A percentile compares a stretch with the other conserved stretches of the same genome.
Conservation (phyloP, 2,329 filamentous ascomycete genomes). For the Pezicula radicicola region DNA sequence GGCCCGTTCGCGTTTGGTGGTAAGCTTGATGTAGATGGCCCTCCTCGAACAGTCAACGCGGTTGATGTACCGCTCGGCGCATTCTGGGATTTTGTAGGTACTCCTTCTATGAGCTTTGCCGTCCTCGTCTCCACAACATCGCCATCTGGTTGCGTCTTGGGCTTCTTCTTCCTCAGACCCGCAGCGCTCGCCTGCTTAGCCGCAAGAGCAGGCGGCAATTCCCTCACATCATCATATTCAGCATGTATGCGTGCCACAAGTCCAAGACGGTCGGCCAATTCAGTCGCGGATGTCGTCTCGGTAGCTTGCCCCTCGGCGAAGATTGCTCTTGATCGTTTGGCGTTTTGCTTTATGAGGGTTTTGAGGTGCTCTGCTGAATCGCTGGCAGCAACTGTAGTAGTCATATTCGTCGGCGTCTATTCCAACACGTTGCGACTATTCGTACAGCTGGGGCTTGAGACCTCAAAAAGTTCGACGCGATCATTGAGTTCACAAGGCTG, state of each 20-base stretch:
- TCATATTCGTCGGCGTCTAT: not conserved
- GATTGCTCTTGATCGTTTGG: slow-evolving; percentile 36
- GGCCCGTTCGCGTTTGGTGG: slow-evolving; percentile 55
- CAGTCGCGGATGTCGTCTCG: slow-evolving; percentile 15
- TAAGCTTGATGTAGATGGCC: slow-evolving; percentile 32
- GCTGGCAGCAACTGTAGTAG: slow-evolving; percentile 1
- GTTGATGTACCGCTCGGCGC: slow-evolving; percentile 44
- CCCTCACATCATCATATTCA: slow-evolving; percentile 77
- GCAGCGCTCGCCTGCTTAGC: slow-evolving; percentile 71
- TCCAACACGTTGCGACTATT: not conserved
- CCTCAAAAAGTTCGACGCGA: too few species aligned
- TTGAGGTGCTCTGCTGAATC: slow-evolving; percentile 28
- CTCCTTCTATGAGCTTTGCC: slow-evolving; percentile 65
- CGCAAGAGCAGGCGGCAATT: slow-evolving; percentile 73
- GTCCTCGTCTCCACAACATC: slow-evolving; percentile 41
- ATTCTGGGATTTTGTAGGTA: slow-evolving; percentile 38
- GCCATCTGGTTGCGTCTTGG: slow-evolving; percentile 43
- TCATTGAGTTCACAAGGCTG: not conserved
- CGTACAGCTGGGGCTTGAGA: too few species aligned
- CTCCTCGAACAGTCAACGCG: slow-evolving; percentile 51
- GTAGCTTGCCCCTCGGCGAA: slow-evolving; percentile 29
- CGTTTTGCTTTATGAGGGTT: slow-evolving; percentile 37
- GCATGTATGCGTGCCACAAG: slow-evolving; percentile 29
- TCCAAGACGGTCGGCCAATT: slow-evolving; percentile 24
- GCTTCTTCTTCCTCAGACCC: slow-evolving; percentile 61